Evolutionary conservation across 108 stramenopile species (phyloP).

Genomic region (Pseudonitzschia delicatissima): DNA sequence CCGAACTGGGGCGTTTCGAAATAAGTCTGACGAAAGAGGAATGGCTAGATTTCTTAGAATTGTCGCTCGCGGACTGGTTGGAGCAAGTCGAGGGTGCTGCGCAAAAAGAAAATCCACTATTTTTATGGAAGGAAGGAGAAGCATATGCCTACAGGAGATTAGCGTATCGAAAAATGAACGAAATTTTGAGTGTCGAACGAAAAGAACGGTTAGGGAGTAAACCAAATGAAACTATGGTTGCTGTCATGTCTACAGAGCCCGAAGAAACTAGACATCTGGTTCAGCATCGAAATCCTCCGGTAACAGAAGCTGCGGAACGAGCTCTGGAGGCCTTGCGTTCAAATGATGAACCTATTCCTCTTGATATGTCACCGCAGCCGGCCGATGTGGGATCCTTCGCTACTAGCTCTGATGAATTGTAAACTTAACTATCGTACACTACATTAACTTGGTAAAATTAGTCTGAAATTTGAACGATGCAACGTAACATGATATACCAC

Average conservation of each 20-base stretch:
- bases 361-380: constrained; percentile 50
- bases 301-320: constrained; percentile 41
- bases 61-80: constrained; percentile 74
- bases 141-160: constrained; percentile 67
- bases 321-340: constrained; percentile 54
- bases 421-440: not conserved
- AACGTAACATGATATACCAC: not conserved
- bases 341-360: constrained; percentile 49
- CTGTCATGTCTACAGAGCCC: constrained; percentile 54
- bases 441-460: not conserved
- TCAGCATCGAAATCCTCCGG: constrained; percentile 59
- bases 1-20: constrained; percentile 69
- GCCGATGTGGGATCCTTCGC: not conserved
- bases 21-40: constrained; percentile 55
- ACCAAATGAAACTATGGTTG: constrained; percentile 31
- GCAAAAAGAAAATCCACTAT: constrained; percentile 37
- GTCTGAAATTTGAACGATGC: not conserved
- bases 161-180: constrained; percentile 64
- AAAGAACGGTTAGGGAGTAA: constrained; percentile 28
- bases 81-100: constrained; percentile 81
- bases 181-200: constrained; percentile 49
- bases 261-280: constrained; percentile 52
- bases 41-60: constrained; percentile 73
- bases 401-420: not conserved
- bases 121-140: constrained; percentile 69